Evolutionary conservation across 148 eudicot genomes (phyloP), one percentile per base, ranked within the genome.

Genomic region (Rhododendron molle): DNA sequence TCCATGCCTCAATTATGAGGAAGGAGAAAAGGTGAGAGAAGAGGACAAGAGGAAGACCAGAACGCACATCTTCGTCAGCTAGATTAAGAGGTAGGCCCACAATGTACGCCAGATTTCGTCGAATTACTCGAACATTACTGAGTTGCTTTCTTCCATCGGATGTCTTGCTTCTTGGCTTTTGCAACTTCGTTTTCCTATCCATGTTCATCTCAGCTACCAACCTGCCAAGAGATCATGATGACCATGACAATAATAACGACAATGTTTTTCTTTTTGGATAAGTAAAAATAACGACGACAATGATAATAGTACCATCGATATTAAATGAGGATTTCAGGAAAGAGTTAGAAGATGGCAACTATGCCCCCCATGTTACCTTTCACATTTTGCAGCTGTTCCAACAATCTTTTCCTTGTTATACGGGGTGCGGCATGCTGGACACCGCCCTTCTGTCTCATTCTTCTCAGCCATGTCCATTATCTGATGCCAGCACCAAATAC

Each of bases 401-500:
- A 93, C 98, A 83, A 97, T 93, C 88, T 89, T 94, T 86, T 95
- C 98, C 92, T 97, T 97, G 89, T 95, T 97, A 87, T 97, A 97
- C 26, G 95, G 90, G 80, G 93, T 89, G 69, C 99, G 99, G 88
- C 99, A 97, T 81, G 98, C 99, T 82, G 99, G 99, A 86, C 99
- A 97, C 49, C 98, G 92, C 50, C 98, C 99, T 88, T 97, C 95
- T 40, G 95, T 90, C 85, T 90, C 94, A 88, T 94, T 98, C 90
- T 95, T 97, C 90, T 95, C 99, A 65, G 99, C 99, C 99, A 95
- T 94, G 77, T 94, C 98, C 95, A 97, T 92, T 69, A 97, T 92
- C 89, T 97, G 98, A 92, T 97, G 98, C 99, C 99, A 97, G 79
- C 99, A 97, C 99, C 99, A 97, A 74, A 97, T 95, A 91, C 99